Evolutionary conservation across 108 stramenopile species (phyloP), one percentile per base, ranked within the genome.

Genomic region (Nitzschia putrida): DNA sequence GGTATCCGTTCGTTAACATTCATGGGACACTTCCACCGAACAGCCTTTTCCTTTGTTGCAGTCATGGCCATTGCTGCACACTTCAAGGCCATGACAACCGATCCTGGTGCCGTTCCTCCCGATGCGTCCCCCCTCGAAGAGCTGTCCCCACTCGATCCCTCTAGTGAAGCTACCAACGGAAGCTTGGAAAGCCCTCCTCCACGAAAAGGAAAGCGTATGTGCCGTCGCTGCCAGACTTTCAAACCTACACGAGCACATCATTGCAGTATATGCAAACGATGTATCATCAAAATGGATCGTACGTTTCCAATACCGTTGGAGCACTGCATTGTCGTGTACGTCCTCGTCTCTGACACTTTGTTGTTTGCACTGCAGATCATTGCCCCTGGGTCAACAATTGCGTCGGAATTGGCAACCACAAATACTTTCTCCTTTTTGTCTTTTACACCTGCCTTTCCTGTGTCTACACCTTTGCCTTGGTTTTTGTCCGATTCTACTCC

Each of bases 301-400:
- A 51, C 54, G 8, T 55, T 39, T 45, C 64, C 24, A 1, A 22
- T 64, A 9, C 7, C 2, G 26, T 14, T n/a, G 20, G 40, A 49
- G 14, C 47, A 16, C 2, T 1, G n/a, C 6, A 49, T 1, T 49
- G 2, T 1, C 26, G 7, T 29, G 26, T 21, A 3, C 56, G 16
- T 29, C 10, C 54, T 10, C 54, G 3, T 57, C 18, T 21, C n/a
- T 23, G n/a, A 4, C 18, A 2, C 47, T 49, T 18, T 29, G 11
- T 23, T 22, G 1, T 3, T 55, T 24, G 22, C 6, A 13, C 23
- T 2, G 4, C 45, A 76, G 75, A 76, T 43, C 76, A 77, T 71
- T 95, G 92, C 72, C 95, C 97, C 21, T 97, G 98, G 98, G 95
- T 98, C 42, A 99, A 98, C 85, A 99, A 99, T 81, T 98, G 98